A percentile compares a stretch with the other conserved stretches of the same genome.
Evolutionary conservation across 441 rosid genomes (phyloP).

Genomic region (Eruca vesicaria): DNA sequence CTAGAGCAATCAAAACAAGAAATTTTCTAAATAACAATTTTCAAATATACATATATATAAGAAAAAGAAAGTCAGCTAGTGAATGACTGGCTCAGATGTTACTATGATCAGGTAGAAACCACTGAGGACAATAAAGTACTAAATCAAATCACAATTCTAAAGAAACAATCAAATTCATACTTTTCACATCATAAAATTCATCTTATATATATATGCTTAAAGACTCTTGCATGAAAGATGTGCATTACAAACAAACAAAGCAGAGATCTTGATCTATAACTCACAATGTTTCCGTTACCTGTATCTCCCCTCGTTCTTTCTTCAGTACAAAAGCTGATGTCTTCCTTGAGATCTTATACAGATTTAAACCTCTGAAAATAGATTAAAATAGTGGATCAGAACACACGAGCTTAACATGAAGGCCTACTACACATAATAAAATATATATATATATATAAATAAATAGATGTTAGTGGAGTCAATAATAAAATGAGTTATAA

Average conservation of each 20-base stretch:
- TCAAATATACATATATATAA: neutral
- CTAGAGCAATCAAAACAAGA: conserved; percentile 20
- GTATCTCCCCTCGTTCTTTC: neutral
- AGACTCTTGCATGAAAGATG: neutral
- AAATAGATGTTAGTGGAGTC: conserved; percentile 27
- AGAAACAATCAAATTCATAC: conserved; percentile 11
- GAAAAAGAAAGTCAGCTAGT: conserved; percentile 22
- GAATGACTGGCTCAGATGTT: conserved; percentile 10
- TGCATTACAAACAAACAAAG: neutral
- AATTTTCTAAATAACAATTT: neutral
- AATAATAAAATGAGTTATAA: conserved; percentile 16
- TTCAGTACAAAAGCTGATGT: conserved; percentile 7
- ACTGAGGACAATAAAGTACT: neutral
- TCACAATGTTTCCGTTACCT: conserved; percentile 5
- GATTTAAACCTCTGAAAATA: conserved; percentile 15
- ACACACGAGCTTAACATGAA: conserved; percentile 38
- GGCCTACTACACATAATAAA: neutral
- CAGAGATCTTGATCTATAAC: neutral
- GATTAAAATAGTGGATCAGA: conserved; percentile 32
- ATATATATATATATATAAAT: neutral
- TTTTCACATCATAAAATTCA: neutral
- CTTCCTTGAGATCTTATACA: conserved; percentile 17
- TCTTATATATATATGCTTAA: neutral
- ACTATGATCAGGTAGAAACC: conserved; percentile 20
- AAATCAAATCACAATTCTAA: neutral